These are phyloP conservation scores for Microthlaspi erraticum DNA, from an alignment of 345 rosid species.

Conservation along the genomic window DNA sequence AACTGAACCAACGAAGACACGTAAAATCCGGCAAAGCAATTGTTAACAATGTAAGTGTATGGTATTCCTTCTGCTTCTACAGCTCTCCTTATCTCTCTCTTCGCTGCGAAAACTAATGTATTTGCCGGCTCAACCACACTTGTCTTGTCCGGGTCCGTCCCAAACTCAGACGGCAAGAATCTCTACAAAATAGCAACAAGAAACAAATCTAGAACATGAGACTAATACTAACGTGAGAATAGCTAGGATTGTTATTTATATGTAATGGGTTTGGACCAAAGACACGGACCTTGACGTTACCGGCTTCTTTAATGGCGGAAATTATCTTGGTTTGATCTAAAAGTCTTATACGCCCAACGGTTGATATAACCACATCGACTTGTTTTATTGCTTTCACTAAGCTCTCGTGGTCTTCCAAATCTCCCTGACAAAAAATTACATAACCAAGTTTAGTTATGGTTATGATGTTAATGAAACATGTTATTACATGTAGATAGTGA, in stretches of 20 bases:
- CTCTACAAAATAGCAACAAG: slow-evolving; percentile 44
- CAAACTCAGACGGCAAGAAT: slow-evolving; percentile 78
- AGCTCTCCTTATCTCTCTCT: slow-evolving; percentile 58
- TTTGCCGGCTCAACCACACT: slow-evolving; percentile 65
- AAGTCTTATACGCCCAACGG: slow-evolving; percentile 56
- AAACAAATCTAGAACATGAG: slow-evolving; percentile 17
- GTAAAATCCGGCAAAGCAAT: slow-evolving; percentile 57
- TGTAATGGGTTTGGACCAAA: slow-evolving; percentile 6
- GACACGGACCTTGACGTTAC: slow-evolving; percentile 67
- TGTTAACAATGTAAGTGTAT: slow-evolving; percentile 54
- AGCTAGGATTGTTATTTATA: neutral
- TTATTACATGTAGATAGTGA: too few relatives aligned
- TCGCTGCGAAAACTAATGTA: slow-evolving; percentile 43
- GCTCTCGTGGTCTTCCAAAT: slow-evolving; percentile 64
- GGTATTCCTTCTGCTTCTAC: slow-evolving; percentile 67
- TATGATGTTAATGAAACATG: too few relatives aligned
- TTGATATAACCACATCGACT: slow-evolving; percentile 82
- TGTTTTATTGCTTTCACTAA: slow-evolving; percentile 73
- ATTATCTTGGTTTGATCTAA: slow-evolving; percentile 79
- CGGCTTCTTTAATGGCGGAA: slow-evolving; percentile 85
- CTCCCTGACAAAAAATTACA: slow-evolving; percentile 23
- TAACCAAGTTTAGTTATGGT: too few relatives aligned
- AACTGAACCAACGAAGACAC: slow-evolving; percentile 53
- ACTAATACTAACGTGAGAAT: neutral
- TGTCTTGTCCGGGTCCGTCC: slow-evolving; percentile 58